Evolutionary conservation across 805 yeast species (phyloP).

Genomic region (Metschnikowia shivogae): DNA sequence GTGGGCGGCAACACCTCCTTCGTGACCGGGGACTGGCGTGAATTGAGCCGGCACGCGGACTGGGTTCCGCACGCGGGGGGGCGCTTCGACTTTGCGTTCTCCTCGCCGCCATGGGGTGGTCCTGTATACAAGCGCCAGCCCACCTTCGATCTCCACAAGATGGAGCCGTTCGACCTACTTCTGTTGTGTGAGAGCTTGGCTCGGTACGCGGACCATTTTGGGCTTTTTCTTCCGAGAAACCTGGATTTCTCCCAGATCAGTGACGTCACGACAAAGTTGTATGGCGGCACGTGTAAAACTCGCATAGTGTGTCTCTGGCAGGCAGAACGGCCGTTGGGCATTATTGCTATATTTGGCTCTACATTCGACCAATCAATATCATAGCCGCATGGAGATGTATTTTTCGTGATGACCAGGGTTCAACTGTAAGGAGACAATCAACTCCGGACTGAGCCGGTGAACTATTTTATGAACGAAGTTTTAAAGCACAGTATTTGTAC

Average conservation of each 20-base stretch:
- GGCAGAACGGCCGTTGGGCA: conserved; percentile 13
- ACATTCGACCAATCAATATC: conserved; percentile 1
- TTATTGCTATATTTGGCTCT: conserved; percentile 15
- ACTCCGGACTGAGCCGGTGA: neutral
- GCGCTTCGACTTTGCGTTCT: conserved; percentile 52
- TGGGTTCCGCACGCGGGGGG: conserved; percentile 34
- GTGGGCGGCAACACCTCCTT: conserved; percentile 50
- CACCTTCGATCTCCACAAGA: conserved; percentile 42
- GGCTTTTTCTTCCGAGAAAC: conserved; percentile 62
- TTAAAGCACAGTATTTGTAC: no score
- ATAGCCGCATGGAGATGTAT: neutral
- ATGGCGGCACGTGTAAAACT: conserved; percentile 10
- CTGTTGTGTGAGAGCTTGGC: conserved; percentile 41
- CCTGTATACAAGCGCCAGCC: conserved; percentile 45
- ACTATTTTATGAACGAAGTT: neutral
- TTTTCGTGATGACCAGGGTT: neutral
- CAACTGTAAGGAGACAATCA: no score
- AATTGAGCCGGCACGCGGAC: conserved; percentile 19
- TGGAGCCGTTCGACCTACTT: conserved; percentile 47
- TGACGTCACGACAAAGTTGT: conserved; percentile 40
- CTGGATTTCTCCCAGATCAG: conserved; percentile 51
- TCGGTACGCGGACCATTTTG: conserved; percentile 44
- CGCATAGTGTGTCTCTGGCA: conserved; percentile 17
- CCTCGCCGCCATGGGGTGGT: conserved; percentile 93
- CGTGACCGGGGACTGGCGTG: conserved; percentile 48